Evolutionary conservation across 2,329 filamentous ascomycete genomes (phyloP).

Genomic region (Colletotrichum sp.): DNA sequence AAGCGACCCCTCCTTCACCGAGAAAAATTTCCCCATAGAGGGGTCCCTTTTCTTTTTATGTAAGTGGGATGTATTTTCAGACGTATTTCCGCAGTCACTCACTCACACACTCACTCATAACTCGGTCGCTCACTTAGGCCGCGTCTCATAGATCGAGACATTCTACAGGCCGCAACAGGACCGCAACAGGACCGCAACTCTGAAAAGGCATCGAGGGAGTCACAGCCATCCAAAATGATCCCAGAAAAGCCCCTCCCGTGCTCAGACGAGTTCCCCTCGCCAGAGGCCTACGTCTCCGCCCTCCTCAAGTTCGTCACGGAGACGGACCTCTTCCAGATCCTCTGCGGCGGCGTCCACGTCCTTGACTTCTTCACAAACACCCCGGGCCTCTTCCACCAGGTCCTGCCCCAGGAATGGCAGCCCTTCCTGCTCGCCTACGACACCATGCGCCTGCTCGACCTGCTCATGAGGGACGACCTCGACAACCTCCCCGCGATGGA

Average conservation of each 20-base stretch:
- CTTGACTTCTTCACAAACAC: slow-evolving; percentile 92
- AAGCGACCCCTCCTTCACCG: slow-evolving; percentile 19
- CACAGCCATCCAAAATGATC: slow-evolving; percentile 42
- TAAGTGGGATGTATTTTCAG: slow-evolving; percentile 11
- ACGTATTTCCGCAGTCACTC: not conserved
- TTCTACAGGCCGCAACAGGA: not conserved
- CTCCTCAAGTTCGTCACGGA: slow-evolving; percentile 78
- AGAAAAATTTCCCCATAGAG: slow-evolving; percentile 20
- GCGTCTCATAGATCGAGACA: not conserved
- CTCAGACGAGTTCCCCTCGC: slow-evolving; percentile 69
- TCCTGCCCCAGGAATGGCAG: slow-evolving; percentile 83
- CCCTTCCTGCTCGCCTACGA: slow-evolving; percentile 74
- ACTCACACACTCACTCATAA: not conserved
- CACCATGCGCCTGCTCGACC: slow-evolving; percentile 77
- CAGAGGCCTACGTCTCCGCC: slow-evolving; percentile 79
- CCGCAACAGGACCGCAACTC: not conserved
- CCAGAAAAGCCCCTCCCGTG: slow-evolving; percentile 69
- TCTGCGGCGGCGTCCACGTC: slow-evolving; percentile 98
- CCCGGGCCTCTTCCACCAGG: slow-evolving; percentile 79
- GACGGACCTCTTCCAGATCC: slow-evolving; percentile 78
- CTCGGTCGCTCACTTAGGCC: not conserved
- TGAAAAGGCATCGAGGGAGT: not conserved
- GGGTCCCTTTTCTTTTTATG: not conserved
- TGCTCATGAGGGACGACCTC: slow-evolving; percentile 81
- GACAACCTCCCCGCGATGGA: slow-evolving; percentile 35